Evolutionary conservation across 2,329 filamentous ascomycete genomes (phyloP), one percentile per base, ranked within the genome.

Genomic region (Bipolaris gigantea): DNA sequence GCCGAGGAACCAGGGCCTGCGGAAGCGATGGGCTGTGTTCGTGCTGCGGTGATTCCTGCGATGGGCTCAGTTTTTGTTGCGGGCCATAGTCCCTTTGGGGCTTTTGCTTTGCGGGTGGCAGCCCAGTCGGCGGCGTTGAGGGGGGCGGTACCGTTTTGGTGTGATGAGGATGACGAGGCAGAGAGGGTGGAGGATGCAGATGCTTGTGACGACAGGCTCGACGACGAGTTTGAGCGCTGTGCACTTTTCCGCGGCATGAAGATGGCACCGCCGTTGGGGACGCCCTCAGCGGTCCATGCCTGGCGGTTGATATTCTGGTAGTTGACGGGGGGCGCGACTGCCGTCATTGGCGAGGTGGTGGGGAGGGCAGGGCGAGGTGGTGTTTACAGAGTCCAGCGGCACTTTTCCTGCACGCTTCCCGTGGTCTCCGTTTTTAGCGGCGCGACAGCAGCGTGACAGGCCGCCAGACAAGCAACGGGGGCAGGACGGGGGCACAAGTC

Each of bases 201-300:
- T 32, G 80, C 77, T 51, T 77, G 77, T 19, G 85, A 86, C 51
- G 80, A 78, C 60, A 95, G 81, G 41, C 92, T 96, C 4, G 92
- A 96, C 54, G 91, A 94, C 33, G 93, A 97, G 80, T 91, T 96
- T 70, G 88, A 88, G 73, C 93, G 87, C 74, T 93, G 90, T 57
- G 91, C 82, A 71, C 83, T 65, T 79, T 96, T 97, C 67, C 92
- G 90, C 70, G 90, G 89, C 83, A 90, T 88, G 75, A 95, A 90
- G 84, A 96, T 92, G 79, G 83, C 81, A 66, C 85, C 77, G 73
- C 81, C 81, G 78, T 82, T 85, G 77, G 83, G 79, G 72, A 79
- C 78, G 76, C 77, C 78, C 76, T 82, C 81, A 80, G 77, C 77
- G 75, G 80, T 84, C 84, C 84, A 86, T 84, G 81, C 81, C 76